These are phyloP conservation scores for Peronospora farinosa DNA, from an alignment of 352 stramenopile genomes.

Conservation along the genomic window DNA sequence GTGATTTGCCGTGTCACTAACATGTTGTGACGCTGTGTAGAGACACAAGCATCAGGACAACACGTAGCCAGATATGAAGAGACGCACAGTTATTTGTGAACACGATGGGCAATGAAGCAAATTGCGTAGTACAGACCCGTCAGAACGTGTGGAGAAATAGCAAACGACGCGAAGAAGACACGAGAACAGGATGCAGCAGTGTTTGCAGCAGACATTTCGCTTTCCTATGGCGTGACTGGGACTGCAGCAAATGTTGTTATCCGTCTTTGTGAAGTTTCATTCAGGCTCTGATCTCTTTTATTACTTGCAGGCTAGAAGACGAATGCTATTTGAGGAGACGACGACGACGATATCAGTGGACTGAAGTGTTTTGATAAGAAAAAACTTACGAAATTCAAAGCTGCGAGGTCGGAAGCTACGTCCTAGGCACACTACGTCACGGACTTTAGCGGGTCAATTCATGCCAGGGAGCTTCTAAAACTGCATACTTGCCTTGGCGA, in stretches of 20 bases:
- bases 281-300: constrained; percentile 44
- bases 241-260: constrained; percentile 40
- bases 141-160: constrained; percentile 17
- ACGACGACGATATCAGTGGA: too few relatives aligned
- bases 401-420: too few relatives aligned
- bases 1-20: constrained; percentile 5
- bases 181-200: constrained; percentile 21
- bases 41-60: not conserved
- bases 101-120: constrained; percentile 3
- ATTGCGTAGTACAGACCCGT: constrained; percentile 6
- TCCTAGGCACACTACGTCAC: constrained; percentile 60
- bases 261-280: constrained; percentile 64
- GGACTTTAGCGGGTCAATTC: constrained; percentile 61
- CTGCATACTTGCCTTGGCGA: constrained; percentile 56
- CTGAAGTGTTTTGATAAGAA: too few relatives aligned
- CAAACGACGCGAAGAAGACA: constrained; percentile 11
- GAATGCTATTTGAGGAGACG: too few relatives aligned
- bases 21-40: constrained; percentile 4
- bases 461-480: constrained; percentile 47
- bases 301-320: constrained; percentile 34
- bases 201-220: constrained; percentile 62
- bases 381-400: too few relatives aligned
- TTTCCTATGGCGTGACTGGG: constrained; percentile 39
- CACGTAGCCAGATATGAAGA: constrained; percentile 2
- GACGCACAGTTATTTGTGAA: constrained; percentile 8